Conservation (phyloP, 169 alveolate genomes). For the Babesia ovata region DNA sequence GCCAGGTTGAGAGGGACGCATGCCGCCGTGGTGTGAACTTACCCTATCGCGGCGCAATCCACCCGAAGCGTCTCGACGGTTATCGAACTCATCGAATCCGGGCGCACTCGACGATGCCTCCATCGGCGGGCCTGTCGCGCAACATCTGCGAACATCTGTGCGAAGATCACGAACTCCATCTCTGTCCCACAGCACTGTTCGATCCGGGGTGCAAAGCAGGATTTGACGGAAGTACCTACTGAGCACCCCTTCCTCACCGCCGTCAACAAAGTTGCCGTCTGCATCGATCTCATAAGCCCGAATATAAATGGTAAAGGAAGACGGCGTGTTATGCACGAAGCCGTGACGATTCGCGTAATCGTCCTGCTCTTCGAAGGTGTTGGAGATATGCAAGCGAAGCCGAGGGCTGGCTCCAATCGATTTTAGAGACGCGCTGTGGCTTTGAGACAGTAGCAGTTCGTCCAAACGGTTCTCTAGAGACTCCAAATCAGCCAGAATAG, state of each 20-base stretch:
- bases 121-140: background rate
- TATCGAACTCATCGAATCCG: background rate
- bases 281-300: constrained; percentile 38
- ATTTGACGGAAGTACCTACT: constrained; percentile 33
- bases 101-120: background rate
- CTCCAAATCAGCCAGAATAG: constrained; percentile 21
- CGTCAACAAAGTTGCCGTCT: constrained; percentile 2
- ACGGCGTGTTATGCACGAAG: constrained; percentile 19
- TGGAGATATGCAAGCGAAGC: constrained; percentile 38
- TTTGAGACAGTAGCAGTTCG: constrained; percentile 15
- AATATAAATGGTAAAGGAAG: constrained; percentile 19
- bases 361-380: constrained; percentile 29
- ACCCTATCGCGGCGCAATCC: background rate
- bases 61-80: background rate
- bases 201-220: constrained; percentile 34
- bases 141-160: background rate
- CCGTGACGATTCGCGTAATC: background rate
- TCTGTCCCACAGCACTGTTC: constrained; percentile 47
- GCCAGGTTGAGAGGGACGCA: background rate
- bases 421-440: constrained; percentile 15
- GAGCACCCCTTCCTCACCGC: constrained; percentile 11
- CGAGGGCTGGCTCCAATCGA: background rate
- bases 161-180: constrained; percentile 12
- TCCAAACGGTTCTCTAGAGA: constrained; percentile 36
- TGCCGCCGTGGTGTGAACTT: background rate